These are phyloP conservation scores for Cucumis hystrix DNA, from an alignment of 306 rosid species.

Conservation along the genomic window DNA sequence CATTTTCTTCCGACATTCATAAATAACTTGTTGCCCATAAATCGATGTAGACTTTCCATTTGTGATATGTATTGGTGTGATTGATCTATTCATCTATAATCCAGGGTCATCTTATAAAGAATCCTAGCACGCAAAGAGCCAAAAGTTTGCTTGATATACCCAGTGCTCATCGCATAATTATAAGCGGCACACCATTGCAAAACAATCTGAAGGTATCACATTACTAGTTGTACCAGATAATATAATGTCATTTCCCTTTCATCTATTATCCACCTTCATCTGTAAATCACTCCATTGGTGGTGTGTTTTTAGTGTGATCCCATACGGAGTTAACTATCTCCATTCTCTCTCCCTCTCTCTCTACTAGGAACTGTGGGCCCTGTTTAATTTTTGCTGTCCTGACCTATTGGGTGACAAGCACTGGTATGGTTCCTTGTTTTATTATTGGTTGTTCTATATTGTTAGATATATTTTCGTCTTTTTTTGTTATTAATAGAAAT, in stretches of 20 bases:
- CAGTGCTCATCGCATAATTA: constrained; percentile 65
- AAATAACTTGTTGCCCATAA: neutral
- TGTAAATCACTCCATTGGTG: neutral
- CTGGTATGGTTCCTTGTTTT: constrained; percentile 26
- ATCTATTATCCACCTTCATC: neutral
- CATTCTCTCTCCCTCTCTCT: neutral
- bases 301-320: neutral
- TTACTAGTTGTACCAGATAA: neutral
- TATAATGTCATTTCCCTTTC: neutral
- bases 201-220: constrained; percentile 73
- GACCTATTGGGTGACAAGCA: constrained; percentile 73
- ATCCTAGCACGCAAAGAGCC: constrained; percentile 93
- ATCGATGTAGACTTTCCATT: neutral
- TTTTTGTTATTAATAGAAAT: neutral
- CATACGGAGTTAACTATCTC: neutral
- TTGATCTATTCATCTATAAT: constrained; percentile 14
- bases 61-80: neutral
- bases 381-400: constrained; percentile 86
- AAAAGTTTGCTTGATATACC: constrained; percentile 90
- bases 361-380: constrained; percentile 87
- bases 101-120: constrained; percentile 91
- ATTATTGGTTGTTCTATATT: neutral
- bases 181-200: constrained; percentile 89
- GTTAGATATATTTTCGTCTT: constrained; percentile 1
- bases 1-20: neutral